phyloP scores from a whole-genome alignment of 2,329 filamentous ascomycete species.

The Zasmidium citrigriseum region DNA sequence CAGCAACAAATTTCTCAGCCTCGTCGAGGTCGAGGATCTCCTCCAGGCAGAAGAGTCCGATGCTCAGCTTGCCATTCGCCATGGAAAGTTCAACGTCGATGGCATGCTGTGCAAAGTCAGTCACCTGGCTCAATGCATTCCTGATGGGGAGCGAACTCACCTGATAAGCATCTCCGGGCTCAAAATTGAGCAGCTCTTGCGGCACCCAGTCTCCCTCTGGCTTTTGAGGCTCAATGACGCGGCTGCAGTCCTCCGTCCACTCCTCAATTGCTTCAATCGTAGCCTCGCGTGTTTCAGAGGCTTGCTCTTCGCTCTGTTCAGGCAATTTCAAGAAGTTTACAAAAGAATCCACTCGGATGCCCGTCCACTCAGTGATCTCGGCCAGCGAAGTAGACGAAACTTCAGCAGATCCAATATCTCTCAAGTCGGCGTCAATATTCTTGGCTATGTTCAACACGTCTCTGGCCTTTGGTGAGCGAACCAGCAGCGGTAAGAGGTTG shows the following conservation, averaged over 20 bases:
- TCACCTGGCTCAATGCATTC: not conserved
- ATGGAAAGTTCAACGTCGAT: slow-evolving; percentile 59
- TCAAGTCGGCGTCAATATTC: slow-evolving; percentile 68
- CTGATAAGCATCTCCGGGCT: slow-evolving; percentile 33
- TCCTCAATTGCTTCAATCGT: slow-evolving; percentile 22
- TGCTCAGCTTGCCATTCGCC: slow-evolving; percentile 48
- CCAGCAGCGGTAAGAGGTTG: slow-evolving; percentile 72
- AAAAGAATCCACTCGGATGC: slow-evolving; percentile 68
- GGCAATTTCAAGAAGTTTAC: slow-evolving; percentile 76
- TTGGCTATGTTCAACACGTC: slow-evolving; percentile 55
- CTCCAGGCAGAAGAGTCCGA: slow-evolving; percentile 55
- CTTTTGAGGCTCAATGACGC: slow-evolving; percentile 5
- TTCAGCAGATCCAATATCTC: slow-evolving; percentile 57
- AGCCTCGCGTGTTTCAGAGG: not conserved
- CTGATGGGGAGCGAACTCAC: slow-evolving; percentile 33
- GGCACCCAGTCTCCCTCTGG: slow-evolving; percentile 22
- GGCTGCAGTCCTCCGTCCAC: slow-evolving; percentile 20
- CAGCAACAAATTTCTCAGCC: slow-evolving; percentile 39
- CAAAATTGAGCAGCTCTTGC: slow-evolving; percentile 8
- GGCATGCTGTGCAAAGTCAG: slow-evolving; percentile 43
- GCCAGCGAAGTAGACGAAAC: slow-evolving; percentile 64
- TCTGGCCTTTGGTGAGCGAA: slow-evolving; percentile 42
- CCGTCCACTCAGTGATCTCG: slow-evolving; percentile 76
- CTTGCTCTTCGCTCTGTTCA: slow-evolving; percentile 20
- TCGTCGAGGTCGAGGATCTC: slow-evolving; percentile 43